Evolutionary conservation across 129 eudicot species (phyloP).

Genomic region (Oenanthe sinensis): DNA sequence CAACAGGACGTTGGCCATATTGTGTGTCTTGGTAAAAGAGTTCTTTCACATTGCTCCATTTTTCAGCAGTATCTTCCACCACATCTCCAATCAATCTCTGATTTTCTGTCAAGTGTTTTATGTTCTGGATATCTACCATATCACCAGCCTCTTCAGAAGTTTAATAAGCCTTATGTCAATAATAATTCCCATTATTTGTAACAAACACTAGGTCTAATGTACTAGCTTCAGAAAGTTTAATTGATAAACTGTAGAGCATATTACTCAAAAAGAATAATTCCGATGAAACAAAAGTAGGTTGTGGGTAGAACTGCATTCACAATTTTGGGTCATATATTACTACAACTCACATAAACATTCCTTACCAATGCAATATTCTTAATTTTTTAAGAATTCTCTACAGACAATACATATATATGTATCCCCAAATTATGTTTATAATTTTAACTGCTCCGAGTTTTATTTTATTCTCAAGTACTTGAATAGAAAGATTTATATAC

Average conservation of each 20-base stretch:
- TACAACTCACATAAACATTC: background rate
- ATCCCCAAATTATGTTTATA: background rate
- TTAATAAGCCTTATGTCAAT: slow-evolving; percentile 5
- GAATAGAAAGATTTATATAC: background rate
- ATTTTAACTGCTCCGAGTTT: background rate
- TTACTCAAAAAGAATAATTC: background rate
- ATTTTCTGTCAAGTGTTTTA: slow-evolving; percentile 68
- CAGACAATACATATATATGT: background rate
- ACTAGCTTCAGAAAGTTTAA: background rate
- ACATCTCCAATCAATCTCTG: slow-evolving; percentile 54
- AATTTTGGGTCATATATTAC: background rate
- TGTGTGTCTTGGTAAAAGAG: slow-evolving; percentile 48
- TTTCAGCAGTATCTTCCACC: slow-evolving; percentile 46
- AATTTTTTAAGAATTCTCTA: background rate
- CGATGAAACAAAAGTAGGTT: background rate
- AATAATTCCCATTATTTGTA: background rate
- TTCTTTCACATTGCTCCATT: slow-evolving; percentile 50
- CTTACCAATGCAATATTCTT: background rate
- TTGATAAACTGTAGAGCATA: background rate
- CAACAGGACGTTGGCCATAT: slow-evolving; percentile 14
- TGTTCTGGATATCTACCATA: slow-evolving; percentile 41
- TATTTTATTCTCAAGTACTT: too few relatives aligned
- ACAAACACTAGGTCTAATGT: background rate
- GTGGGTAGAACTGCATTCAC: background rate
- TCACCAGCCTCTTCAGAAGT: slow-evolving; percentile 43